Evolutionary conservation across 768 basidiomycete species (phyloP).

Genomic region (Leccinum ochraceum): DNA sequence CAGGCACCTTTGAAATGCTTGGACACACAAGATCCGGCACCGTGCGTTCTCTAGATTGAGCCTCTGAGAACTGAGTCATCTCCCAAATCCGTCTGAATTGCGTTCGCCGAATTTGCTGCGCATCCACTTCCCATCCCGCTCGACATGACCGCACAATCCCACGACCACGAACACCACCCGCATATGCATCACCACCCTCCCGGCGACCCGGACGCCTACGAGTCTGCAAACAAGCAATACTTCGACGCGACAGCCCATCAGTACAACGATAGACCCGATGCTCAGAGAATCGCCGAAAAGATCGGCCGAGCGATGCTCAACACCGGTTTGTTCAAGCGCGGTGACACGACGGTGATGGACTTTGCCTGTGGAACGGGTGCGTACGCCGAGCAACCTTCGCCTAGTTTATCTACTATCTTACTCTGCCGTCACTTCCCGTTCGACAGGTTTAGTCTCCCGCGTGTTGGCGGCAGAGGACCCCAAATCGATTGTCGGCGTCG

Average conservation of each 20-base stretch:
- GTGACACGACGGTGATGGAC: slow-evolving; percentile 62
- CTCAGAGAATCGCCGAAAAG: slow-evolving; percentile 21
- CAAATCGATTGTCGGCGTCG: slow-evolving; percentile 68
- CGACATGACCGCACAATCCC: neutral
- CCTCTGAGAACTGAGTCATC: neutral
- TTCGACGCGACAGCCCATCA: slow-evolving; percentile 28
- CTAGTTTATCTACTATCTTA: neutral
- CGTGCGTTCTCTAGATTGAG: no score
- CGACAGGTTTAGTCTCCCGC: slow-evolving; percentile 61
- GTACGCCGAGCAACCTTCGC: neutral
- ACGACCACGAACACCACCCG: neutral
- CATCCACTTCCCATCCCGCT: neutral
- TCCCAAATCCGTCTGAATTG: neutral
- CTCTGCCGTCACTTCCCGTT: neutral
- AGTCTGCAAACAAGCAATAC: slow-evolving; percentile 26
- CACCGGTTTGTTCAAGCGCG: slow-evolving; percentile 51
- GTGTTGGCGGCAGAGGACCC: slow-evolving; percentile 59
- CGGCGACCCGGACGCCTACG: slow-evolving; percentile 7
- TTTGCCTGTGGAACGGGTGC: slow-evolving; percentile 75
- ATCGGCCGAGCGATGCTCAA: slow-evolving; percentile 32
- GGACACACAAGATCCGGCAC: neutral
- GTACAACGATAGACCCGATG: slow-evolving; percentile 28
- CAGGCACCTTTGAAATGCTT: neutral
- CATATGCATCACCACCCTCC: neutral
- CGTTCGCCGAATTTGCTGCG: neutral